Percentiles rank a stretch among this genome's conserved stretches.
These are phyloP conservation scores for Limonium bicolor DNA, from an alignment of 148 eudicot species.

Conservation along the genomic window DNA sequence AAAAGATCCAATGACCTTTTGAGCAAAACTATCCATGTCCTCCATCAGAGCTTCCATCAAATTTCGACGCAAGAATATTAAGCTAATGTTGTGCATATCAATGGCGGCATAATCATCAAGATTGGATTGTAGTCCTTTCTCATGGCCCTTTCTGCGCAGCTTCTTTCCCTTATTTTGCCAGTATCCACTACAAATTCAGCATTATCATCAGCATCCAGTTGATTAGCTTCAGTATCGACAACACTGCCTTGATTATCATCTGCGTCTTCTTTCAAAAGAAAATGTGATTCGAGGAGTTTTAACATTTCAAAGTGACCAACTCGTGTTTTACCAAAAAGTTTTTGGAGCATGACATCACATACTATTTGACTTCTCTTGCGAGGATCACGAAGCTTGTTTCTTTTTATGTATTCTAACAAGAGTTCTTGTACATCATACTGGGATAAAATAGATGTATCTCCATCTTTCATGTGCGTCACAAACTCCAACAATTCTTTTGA, in stretches of 20 bases:
- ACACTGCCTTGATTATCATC: conserved; percentile 74
- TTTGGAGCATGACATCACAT: conserved; percentile 81
- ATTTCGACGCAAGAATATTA: conserved; percentile 70
- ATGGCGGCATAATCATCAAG: conserved; percentile 93
- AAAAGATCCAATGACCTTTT: conserved; percentile 72
- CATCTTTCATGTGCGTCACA: conserved; percentile 87
- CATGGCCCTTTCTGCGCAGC: conserved; percentile 48
- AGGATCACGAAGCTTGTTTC: conserved; percentile 92
- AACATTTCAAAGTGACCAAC: conserved; percentile 99
- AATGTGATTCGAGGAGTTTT: conserved; percentile 91
- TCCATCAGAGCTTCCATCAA: conserved; percentile 78
- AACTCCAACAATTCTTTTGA: conserved; percentile 79
- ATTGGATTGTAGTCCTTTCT: conserved; percentile 57
- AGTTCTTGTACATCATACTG: conserved; percentile 91
- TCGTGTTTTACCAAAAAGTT: conserved; percentile 79
- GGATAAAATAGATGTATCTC: conserved; percentile 53
- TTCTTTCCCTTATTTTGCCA: conserved; percentile 49
- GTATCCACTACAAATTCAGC: conserved; percentile 26
- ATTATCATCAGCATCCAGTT: conserved; percentile 46
- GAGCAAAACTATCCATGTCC: conserved; percentile 49
- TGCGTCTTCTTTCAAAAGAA: conserved; percentile 52
- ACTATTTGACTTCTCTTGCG: conserved; percentile 78
- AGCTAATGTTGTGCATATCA: conserved; percentile 76
- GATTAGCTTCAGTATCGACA: conserved; percentile 49
- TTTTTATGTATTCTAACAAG: conserved; percentile 76